Conservation (phyloP, 257 asterid genomes). For the Anisodus acutangulus region DNA sequence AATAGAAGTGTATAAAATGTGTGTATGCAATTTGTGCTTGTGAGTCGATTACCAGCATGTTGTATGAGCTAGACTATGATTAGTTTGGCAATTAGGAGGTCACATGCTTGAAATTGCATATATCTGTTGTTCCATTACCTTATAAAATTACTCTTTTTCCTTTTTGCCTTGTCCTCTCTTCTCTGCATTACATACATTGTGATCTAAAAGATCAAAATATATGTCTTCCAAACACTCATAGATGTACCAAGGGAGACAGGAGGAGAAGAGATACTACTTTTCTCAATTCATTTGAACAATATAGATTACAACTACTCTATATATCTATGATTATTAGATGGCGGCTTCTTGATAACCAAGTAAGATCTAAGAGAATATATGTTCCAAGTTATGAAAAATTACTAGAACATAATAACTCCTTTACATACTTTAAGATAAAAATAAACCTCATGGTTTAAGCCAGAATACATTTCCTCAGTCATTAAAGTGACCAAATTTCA, state of each 20-base stretch:
- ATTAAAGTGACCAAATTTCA: no score
- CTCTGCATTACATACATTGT: slow-evolving; percentile 8
- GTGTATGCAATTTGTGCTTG: slow-evolving; percentile 13
- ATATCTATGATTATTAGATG: background rate
- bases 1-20: background rate
- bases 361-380: no score
- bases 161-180: background rate
- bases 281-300: background rate
- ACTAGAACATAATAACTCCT: no score
- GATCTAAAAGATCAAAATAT: background rate
- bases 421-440: no score
- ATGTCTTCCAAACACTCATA: background rate
- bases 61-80: background rate
- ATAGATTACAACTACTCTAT: background rate
- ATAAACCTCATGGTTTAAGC: no score
- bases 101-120: background rate
- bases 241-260: background rate
- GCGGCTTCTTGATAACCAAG: no score
- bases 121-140: background rate
- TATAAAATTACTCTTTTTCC: background rate
- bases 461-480: no score
- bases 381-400: no score
- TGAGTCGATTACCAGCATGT: background rate
- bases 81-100: background rate
- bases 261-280: background rate